phyloP scores from a whole-genome alignment of 306 rosid genomes.

The Senna tora region DNA sequence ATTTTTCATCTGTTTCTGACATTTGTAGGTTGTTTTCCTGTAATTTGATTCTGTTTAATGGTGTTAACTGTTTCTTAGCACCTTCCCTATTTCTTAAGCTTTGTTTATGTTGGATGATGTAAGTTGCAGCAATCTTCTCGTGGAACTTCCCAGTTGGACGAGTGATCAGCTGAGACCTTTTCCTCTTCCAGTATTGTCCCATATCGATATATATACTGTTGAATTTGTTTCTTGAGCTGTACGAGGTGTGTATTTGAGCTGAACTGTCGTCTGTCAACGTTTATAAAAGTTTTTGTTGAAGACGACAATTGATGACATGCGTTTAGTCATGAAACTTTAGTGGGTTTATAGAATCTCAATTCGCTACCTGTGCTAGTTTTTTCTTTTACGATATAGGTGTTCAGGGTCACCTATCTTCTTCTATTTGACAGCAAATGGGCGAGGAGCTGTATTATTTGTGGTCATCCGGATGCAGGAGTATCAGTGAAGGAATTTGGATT shows the following conservation, averaged over 20 bases:
- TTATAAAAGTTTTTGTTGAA: background rate
- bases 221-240: slow-evolving; percentile 11
- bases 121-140: slow-evolving; percentile 28
- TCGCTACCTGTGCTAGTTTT: background rate
- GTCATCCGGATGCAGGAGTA: background rate
- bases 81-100: slow-evolving; percentile 11
- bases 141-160: slow-evolving; percentile 33
- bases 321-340: background rate
- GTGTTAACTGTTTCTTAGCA: background rate
- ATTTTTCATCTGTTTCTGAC: slow-evolving; percentile 21
- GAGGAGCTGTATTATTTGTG: slow-evolving; percentile 9
- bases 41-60: slow-evolving; percentile 32
- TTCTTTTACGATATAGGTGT: background rate
- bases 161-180: slow-evolving; percentile 39
- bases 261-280: background rate
- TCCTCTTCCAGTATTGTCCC: background rate
- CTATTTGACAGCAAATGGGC: background rate
- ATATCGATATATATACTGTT: background rate
- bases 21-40: slow-evolving; percentile 9
- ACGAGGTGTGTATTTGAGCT: background rate
- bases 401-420: background rate
- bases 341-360: slow-evolving; percentile 1
- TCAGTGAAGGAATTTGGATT: background rate
- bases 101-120: slow-evolving; percentile 27
- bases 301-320: slow-evolving; percentile 1